Percentiles rank a stretch among this genome's conserved stretches.
phyloP scores from a whole-genome alignment of 371 early-diverging fungal genomes.

The Gilbertella persicaria region DNA sequence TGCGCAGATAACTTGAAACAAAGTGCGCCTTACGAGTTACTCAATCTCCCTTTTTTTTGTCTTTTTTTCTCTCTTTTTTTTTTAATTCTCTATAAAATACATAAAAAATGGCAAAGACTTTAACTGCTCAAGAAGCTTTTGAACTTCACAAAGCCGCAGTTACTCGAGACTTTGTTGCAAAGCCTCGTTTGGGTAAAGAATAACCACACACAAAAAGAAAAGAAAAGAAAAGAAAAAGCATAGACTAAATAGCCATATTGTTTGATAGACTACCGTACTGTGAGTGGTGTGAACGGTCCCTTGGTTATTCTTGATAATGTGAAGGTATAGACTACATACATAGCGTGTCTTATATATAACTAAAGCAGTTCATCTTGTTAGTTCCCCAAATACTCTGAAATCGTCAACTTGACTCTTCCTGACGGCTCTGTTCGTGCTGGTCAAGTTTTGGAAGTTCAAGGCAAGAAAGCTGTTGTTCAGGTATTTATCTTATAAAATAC shows the following conservation, averaged over 20 bases:
- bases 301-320: constrained; percentile 99
- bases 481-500: too few relatives aligned
- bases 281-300: constrained; percentile 99
- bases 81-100: neutral
- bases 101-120: constrained; percentile 32
- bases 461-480: constrained; percentile 98
- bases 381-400: constrained; percentile 98
- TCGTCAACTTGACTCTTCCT: constrained; percentile 97
- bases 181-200: constrained; percentile 86
- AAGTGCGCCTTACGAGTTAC: neutral
- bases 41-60: neutral
- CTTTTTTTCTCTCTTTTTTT: constrained; percentile 8
- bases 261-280: constrained; percentile 94
- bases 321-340: constrained; percentile 62
- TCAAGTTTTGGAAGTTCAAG: constrained; percentile 99
- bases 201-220: neutral
- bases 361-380: constrained; percentile 21
- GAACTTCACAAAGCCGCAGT: constrained; percentile 80
- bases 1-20: neutral
- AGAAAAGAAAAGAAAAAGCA: constrained; percentile 5
- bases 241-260: constrained; percentile 10
- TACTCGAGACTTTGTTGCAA: constrained; percentile 82
- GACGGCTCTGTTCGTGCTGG: constrained; percentile 97
- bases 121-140: constrained; percentile 64
- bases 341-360: constrained; percentile 1